Evolutionary conservation across 768 basidiomycete species (phyloP), one percentile per base, ranked within the genome.

Genomic region (Multifurca ochricompacta): DNA sequence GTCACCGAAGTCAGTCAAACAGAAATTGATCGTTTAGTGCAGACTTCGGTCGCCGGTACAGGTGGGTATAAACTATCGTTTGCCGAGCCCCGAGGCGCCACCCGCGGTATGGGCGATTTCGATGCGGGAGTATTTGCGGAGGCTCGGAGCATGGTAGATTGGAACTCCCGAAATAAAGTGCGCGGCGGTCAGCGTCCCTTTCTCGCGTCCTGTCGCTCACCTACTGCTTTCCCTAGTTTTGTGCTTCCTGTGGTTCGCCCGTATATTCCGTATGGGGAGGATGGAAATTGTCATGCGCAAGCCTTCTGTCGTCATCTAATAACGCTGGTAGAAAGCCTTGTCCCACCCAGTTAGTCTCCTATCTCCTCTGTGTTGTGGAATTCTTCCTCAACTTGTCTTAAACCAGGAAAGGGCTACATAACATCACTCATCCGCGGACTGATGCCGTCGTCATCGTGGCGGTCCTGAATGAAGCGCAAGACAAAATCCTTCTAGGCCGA

Each of bases 391-490:
- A 44, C 45, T 56, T 32, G 30, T 36, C 53, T 57, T 45, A 49
- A 27, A 60, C 36, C 63, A 90, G 87, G 48, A 85, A 78, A 56
- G 94, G 95, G 4, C 66, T 95, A 32, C 87, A 96, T 60, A 97
- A 98, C 69, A 92, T 85, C 64, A 70, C 77, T 25, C 85, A 91
- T 64, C 87, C 88, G 10, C 74, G 91, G 28, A 91, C 89, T 0
- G 90, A 92, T 62, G 79, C 86, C 1, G 95, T 93, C 8, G 88
- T 95, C 52, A 97, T 97, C 70, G 92, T 90, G 83, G 78, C 89
- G 16, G 81, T 88, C 28, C 72, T 92, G 21, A 86, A 92, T 61
- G 78, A 87, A 60, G 78, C 83, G 4, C 81, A 83, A 4, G 88
- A 95, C 43, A 87, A 81, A 68, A 77, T 97, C 48, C 76, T 99